A percentile compares a stretch with the other conserved stretches of the same genome.
phyloP scores from a whole-genome alignment of 1,284 basidiomycete genomes.

The Neonothopanus nambi region DNA sequence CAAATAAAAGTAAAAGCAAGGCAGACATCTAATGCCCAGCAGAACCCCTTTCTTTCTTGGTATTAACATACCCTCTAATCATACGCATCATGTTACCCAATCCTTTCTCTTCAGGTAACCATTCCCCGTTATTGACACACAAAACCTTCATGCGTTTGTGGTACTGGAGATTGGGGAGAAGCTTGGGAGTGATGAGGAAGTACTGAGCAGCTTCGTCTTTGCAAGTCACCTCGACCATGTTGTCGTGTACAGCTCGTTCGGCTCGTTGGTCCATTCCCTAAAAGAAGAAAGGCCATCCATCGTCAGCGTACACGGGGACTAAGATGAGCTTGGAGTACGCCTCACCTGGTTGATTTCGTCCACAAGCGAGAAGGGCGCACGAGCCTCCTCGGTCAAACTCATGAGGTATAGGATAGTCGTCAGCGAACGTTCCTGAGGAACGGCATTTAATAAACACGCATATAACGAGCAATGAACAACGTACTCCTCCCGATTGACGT shows the following conservation, averaged over 20 bases:
- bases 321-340: not conserved
- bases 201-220: slow-evolving; percentile 88
- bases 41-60: not conserved
- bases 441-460: not conserved
- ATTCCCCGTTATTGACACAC: slow-evolving; percentile 94
- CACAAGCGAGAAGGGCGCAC: slow-evolving; percentile 92
- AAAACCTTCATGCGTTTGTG: slow-evolving; percentile 92
- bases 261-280: slow-evolving; percentile 96
- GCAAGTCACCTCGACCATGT: slow-evolving; percentile 94
- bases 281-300: slow-evolving; percentile 9
- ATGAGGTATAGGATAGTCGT: slow-evolving; percentile 97
- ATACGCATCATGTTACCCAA: slow-evolving; percentile 74
- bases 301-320: slow-evolving; percentile 3
- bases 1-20: too few species aligned
- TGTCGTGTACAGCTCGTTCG: slow-evolving; percentile 94
- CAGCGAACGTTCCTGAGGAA: slow-evolving; percentile 85
- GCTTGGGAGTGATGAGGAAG: slow-evolving; percentile 98
- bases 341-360: slow-evolving; percentile 94
- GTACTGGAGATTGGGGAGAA: slow-evolving; percentile 87
- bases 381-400: slow-evolving; percentile 89
- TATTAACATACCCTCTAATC: slow-evolving; percentile 50
- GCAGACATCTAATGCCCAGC: not conserved
- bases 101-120: slow-evolving; percentile 70
- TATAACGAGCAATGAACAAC: slow-evolving; percentile 32
- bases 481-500: slow-evolving; percentile 93